Base-by-base conservation (phyloP, 345 rosid species). In the Gossypium longicalyx region DNA sequence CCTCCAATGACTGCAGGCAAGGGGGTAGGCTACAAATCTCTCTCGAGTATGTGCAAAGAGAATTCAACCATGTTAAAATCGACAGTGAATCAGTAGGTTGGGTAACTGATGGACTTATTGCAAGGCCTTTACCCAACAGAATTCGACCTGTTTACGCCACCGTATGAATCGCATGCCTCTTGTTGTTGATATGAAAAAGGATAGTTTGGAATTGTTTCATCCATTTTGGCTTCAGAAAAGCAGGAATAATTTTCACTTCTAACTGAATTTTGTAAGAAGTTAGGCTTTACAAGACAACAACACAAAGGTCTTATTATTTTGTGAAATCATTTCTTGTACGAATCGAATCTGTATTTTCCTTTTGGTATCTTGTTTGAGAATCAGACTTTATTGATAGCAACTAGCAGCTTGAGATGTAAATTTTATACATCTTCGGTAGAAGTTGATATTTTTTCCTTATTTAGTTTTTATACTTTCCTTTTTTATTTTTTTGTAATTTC, bases 1-100 rank as follows among this genome's bases (percentile, higher is more conserved):
- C 84, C 38, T 82, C 81, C 76, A 70, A 73, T 69, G 99, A 95
- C 83, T 93, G 97, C 82, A 76, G 81, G 80, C 81, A 70, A 0
- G 93, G 97, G 7, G 99, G 99, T 19, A 88, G 89, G 76, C 91
- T 95, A 41, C 91, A 87, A 56, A 70, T 89, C 59, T 90, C 99
- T 63, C 80, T 93, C 65, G 99, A 93, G 61, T 95, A 93, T 71
- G 93, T 82, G 59, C 88, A 76, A 70, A 80, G 97, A 82, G 99
- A 95, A 84, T 95, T 93, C 79, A 84, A 88, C 83, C 89, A 91
- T 64, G 93, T 80, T 5, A 95, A 83, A 78, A 87, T 78, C 34
- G 97, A 95, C 80, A 89, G 97, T 1, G 85, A 83, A 75, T 77
- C 87, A 10, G 84, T 80, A 27, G 99, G 98, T 60, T 95, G 99